These are phyloP conservation scores for Coemansia sp. DNA, from an alignment of 192 early-diverging fungal species.

Conservation along the genomic window DNA sequence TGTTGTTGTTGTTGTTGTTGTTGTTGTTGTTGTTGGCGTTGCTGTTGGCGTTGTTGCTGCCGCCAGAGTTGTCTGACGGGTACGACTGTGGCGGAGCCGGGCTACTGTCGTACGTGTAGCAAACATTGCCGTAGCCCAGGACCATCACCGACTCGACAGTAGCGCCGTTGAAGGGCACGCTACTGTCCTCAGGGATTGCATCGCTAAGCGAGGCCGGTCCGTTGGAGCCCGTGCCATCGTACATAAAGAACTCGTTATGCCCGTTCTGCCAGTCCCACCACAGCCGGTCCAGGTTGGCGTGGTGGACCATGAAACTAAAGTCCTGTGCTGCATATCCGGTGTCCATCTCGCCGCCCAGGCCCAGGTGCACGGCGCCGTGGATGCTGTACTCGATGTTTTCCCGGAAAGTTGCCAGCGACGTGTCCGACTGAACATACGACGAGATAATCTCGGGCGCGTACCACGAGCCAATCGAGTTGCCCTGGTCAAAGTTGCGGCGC, in stretches of 20 bases:
- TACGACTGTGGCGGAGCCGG: slow-evolving; percentile 28
- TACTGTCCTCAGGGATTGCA: slow-evolving; percentile 27
- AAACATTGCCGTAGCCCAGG: slow-evolving; percentile 45
- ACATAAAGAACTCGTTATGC: slow-evolving; percentile 27
- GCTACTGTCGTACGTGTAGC: slow-evolving; percentile 48
- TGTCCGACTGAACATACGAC: slow-evolving; percentile 34
- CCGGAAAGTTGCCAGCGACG: slow-evolving; percentile 42
- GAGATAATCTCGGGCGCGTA: slow-evolving; percentile 47
- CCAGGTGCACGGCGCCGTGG: slow-evolving; percentile 48
- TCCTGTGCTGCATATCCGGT: slow-evolving; percentile 45
- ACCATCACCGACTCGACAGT: slow-evolving; percentile 46
- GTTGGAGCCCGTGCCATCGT: slow-evolving; percentile 34
- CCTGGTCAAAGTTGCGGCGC: slow-evolving; percentile 36
- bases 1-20: neutral
- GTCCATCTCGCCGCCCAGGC: slow-evolving; percentile 48
- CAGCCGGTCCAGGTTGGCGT: slow-evolving; percentile 51
- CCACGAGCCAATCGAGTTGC: slow-evolving; percentile 28
- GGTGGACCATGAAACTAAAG: slow-evolving; percentile 52
- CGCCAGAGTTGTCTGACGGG: slow-evolving; percentile 13
- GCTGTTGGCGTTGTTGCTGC: slow-evolving; percentile 5
- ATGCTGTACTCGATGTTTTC: slow-evolving; percentile 49
- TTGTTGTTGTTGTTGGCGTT: slow-evolving; percentile 5
- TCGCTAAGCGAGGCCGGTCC: slow-evolving; percentile 28
- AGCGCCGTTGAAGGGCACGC: slow-evolving; percentile 27
- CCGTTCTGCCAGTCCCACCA: slow-evolving; percentile 55